Conservation (phyloP, 345 rosid genomes). For the Rhodamnia rubescens region DNA sequence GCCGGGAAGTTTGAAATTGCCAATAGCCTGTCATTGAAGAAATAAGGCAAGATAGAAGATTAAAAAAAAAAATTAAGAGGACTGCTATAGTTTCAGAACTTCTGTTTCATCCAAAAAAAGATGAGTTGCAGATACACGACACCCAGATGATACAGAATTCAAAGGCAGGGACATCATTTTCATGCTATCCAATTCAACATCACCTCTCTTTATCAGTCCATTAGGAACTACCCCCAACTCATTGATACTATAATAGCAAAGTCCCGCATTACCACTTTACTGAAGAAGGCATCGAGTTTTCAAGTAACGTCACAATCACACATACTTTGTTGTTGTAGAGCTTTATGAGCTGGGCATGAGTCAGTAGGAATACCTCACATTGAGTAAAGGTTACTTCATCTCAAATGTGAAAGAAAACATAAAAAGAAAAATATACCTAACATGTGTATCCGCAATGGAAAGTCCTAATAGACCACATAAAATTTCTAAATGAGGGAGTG, state of each 20-base stretch:
- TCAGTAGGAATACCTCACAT: background rate
- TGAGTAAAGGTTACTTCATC: background rate
- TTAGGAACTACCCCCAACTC: background rate
- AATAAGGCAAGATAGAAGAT: background rate
- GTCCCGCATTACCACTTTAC: background rate
- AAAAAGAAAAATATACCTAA: background rate
- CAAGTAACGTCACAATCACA: background rate
- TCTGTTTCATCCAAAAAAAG: background rate
- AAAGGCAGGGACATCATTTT: background rate
- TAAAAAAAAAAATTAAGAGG: background rate
- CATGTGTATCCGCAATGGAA: background rate
- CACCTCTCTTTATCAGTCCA: background rate
- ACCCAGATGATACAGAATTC: background rate
- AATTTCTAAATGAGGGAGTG: background rate
- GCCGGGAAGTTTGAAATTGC: conserved; percentile 71
- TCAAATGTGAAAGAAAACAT: background rate
- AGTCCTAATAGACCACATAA: background rate
- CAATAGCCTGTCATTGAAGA: conserved; percentile 37
- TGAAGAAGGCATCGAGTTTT: background rate
- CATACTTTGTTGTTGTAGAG: background rate
- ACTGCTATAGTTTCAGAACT: background rate
- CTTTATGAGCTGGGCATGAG: background rate
- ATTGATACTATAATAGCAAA: background rate
- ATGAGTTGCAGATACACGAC: background rate
- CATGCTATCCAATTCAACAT: background rate